These are phyloP conservation scores for Acacia pycnantha DNA, from an alignment of 331 rosid species.

Conservation along the genomic window DNA sequence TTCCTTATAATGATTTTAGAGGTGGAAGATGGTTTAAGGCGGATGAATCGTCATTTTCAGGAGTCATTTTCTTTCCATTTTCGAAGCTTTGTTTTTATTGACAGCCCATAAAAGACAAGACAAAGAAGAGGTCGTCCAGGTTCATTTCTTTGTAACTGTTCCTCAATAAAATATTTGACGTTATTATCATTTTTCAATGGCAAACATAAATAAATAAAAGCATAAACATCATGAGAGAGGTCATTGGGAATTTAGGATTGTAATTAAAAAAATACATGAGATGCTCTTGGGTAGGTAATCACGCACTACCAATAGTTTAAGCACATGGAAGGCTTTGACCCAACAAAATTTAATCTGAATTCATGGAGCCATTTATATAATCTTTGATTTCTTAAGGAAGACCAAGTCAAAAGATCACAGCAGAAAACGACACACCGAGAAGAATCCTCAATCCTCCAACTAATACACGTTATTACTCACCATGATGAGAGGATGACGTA, in stretches of 20 bases:
- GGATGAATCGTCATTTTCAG: constrained; percentile 21
- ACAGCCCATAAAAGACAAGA: neutral
- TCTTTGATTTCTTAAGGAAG: constrained; percentile 20
- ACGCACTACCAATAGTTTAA: constrained; percentile 17
- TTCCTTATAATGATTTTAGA: no score
- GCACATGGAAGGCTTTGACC: constrained; percentile 7
- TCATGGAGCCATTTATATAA: neutral
- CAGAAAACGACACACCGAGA: constrained; percentile 23
- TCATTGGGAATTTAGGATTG: neutral
- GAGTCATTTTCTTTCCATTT: constrained; percentile 30
- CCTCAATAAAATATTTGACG: constrained; percentile 8
- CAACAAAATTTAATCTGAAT: neutral
- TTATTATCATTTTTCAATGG: neutral
- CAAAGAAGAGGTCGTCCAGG: neutral
- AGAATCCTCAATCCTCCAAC: constrained; percentile 16
- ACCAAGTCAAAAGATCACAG: constrained; percentile 35
- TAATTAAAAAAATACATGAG: neutral
- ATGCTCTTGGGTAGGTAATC: constrained; percentile 2
- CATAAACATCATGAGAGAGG: constrained; percentile 11
- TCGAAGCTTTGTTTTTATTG: neutral
- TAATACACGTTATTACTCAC: constrained; percentile 24
- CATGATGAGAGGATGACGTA: neutral
- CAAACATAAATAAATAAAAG: neutral
- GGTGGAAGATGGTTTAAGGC: constrained; percentile 13
- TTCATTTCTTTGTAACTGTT: neutral